Conservation (phyloP, 2,329 filamentous ascomycete genomes). For the Sordariomycetes sp. region DNA sequence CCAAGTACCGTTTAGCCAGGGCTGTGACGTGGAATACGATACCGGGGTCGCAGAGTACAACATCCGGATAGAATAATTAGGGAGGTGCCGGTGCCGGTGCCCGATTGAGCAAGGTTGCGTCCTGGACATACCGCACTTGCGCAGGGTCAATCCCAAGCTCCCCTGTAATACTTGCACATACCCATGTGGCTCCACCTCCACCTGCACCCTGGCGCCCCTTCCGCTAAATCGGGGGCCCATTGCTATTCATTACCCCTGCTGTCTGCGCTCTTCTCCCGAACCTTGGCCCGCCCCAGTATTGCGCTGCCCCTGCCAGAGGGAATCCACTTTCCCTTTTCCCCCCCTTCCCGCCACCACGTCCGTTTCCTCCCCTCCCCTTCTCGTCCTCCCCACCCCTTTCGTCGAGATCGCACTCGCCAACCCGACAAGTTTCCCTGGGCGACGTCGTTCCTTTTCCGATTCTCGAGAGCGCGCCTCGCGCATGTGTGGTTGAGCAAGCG, state of each 20-base stretch:
- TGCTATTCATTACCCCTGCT: constrained; percentile 1
- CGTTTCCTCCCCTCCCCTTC: constrained; percentile 4
- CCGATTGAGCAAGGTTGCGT: background rate
- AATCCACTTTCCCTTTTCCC: constrained; percentile 3
- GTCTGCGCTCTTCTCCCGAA: constrained; percentile 2
- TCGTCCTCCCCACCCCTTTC: background rate
- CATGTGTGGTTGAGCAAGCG: background rate
- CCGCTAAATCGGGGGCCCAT: background rate
- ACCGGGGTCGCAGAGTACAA: background rate
- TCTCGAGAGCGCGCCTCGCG: constrained; percentile 6
- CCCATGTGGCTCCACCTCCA: background rate
- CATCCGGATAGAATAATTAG: background rate
- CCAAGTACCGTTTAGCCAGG: no score
- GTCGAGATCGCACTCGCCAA: constrained; percentile 4
- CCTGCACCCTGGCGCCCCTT: background rate
- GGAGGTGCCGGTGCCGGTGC: background rate
- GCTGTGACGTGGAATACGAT: background rate
- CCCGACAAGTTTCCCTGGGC: constrained; percentile 3
- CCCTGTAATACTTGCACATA: no score
- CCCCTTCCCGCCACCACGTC: constrained; percentile 4
- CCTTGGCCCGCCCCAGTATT: background rate
- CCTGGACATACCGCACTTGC: background rate
- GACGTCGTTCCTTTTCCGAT: constrained; percentile 1
- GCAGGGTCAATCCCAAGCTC: background rate
- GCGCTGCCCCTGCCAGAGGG: background rate